Evolutionary conservation across 805 yeast species (phyloP).

Genomic region (Cyberlindnera mississippiensis): DNA sequence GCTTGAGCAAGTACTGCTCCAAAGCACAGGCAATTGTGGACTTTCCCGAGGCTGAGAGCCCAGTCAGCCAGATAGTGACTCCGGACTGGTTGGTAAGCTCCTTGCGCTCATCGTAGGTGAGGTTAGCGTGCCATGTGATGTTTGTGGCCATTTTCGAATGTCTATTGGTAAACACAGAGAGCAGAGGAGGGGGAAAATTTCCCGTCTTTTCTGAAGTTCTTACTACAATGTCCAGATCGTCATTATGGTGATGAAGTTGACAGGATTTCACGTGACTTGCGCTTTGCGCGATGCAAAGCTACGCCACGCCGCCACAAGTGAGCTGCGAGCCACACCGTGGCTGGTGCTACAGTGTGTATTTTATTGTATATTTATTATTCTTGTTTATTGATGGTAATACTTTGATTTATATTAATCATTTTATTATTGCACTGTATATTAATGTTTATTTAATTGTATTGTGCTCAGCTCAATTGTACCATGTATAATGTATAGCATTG

Average conservation of each 20-base stretch:
- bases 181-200: background rate
- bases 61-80: slow-evolving; percentile 92
- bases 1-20: slow-evolving; percentile 73
- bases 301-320: slow-evolving; percentile 5
- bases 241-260: slow-evolving; percentile 18
- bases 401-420: too few species aligned
- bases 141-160: slow-evolving; percentile 73
- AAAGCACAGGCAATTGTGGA: slow-evolving; percentile 88
- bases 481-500: too few species aligned
- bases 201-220: too few species aligned
- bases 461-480: too few species aligned
- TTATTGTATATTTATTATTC: too few species aligned
- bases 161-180: background rate
- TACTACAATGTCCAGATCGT: slow-evolving; percentile 1
- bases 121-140: slow-evolving; percentile 93
- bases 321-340: slow-evolving; percentile 4
- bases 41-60: slow-evolving; percentile 92
- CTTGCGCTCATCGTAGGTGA: slow-evolving; percentile 79
- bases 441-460: too few species aligned
- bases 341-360: too few species aligned
- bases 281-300: background rate
- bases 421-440: too few species aligned
- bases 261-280: slow-evolving; percentile 28
- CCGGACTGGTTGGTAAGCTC: slow-evolving; percentile 75
- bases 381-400: too few species aligned